A percentile compares a stretch with the other conserved stretches of the same genome.
These are phyloP conservation scores for Xylaria sp. DNA, from an alignment of 2,329 filamentous ascomycete species.

Conservation along the genomic window DNA sequence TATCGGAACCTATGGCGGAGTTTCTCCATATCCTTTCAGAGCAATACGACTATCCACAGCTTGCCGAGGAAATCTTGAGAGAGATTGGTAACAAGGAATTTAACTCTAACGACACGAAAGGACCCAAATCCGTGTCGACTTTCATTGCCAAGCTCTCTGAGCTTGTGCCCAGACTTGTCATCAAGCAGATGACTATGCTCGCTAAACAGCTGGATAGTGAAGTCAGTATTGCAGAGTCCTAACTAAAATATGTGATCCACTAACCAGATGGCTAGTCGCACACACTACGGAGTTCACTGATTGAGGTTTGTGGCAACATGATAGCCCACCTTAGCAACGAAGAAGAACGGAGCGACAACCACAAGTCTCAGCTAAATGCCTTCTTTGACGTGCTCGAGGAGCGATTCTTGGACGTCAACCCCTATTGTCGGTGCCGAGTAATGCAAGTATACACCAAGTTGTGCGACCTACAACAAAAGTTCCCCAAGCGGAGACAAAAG, in stretches of 20 bases:
- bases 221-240: conserved; percentile 56
- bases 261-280: conserved; percentile 71
- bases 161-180: conserved; percentile 88
- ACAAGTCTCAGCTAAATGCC: conserved; percentile 93
- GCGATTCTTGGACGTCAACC: conserved; percentile 94
- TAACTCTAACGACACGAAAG: conserved; percentile 93
- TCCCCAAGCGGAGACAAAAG: conserved; percentile 88
- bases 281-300: conserved; percentile 89
- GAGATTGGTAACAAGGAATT: conserved; percentile 98
- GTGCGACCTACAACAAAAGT: conserved; percentile 95
- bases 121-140: conserved; percentile 93
- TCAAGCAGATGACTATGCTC: conserved; percentile 96
- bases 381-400: conserved; percentile 98
- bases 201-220: conserved; percentile 97
- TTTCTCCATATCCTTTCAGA: conserved; percentile 95
- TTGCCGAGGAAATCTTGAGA: conserved; percentile 91
- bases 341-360: conserved; percentile 89
- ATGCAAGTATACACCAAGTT: conserved; percentile 94
- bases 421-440: conserved; percentile 90
- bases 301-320: conserved; percentile 97
- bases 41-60: conserved; percentile 96
- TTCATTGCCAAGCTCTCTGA: conserved; percentile 96
- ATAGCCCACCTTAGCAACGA: conserved; percentile 90
- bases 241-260: neutral
- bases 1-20: conserved; percentile 99